Percentiles rank a stretch among this genome's conserved stretches.
Conservation (phyloP, 176 grass and related monocot species). For the Cocos nucifera region DNA sequence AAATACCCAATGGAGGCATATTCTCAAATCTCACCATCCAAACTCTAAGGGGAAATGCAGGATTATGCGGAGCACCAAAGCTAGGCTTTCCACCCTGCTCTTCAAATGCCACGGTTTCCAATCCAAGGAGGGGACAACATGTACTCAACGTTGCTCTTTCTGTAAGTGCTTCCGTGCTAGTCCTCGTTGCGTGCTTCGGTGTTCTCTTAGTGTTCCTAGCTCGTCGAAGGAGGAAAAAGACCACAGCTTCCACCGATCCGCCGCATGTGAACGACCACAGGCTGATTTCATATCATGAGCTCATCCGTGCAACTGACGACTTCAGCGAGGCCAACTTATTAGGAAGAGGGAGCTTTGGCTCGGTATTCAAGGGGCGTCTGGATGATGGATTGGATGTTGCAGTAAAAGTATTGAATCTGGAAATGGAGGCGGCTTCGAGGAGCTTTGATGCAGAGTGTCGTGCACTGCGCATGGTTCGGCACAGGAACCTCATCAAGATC, state of each 20-base stretch:
- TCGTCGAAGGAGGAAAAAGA: no score
- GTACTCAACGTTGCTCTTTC: no score
- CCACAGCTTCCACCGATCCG: no score
- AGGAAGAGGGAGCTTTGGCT: constrained; percentile 12
- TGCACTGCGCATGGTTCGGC: constrained; percentile 19
- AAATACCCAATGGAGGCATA: constrained; percentile 11
- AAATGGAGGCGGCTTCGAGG: constrained; percentile 2
- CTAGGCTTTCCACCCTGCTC: constrained; percentile 7
- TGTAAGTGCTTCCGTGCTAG: no score
- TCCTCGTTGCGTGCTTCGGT: no score
- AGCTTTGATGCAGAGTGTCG: constrained; percentile 16
- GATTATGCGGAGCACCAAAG: constrained; percentile 8
- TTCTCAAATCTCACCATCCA: constrained; percentile 20
- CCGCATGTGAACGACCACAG: no score
- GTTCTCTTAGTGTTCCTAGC: no score
- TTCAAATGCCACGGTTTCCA: constrained; percentile 7
- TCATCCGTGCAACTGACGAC: no score
- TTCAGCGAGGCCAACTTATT: constrained; percentile 20
- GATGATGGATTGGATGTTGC: constrained; percentile 3
- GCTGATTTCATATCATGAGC: no score
- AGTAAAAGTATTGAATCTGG: constrained; percentile 16
- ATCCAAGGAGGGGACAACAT: neutral
- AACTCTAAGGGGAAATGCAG: constrained; percentile 18
- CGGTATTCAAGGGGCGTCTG: constrained; percentile 19
- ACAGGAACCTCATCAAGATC: constrained; percentile 21